Base-by-base conservation (phyloP, 495 filamentous ascomycete species). In the Amorphotheca resinae region DNA sequence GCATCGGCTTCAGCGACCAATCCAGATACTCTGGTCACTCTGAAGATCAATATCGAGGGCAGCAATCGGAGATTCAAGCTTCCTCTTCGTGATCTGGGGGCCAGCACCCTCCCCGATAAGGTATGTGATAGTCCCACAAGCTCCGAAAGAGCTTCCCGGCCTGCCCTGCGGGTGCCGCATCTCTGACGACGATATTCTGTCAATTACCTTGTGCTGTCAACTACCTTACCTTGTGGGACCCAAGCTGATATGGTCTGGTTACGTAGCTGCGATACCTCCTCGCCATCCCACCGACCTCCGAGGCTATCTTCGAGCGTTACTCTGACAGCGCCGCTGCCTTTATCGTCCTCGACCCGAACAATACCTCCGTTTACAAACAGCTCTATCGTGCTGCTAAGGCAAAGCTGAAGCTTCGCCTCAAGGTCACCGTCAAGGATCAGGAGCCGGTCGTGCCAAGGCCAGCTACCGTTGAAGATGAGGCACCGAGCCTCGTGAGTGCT, bases 371-470 rank as follows among this genome's bases (percentile, higher is more conserved):
- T 41, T 96, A 94, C 74, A 99, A 95, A 66, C 88, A 95, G 61
- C 79, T 99, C 30, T 87, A 87, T 59, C 84, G 91, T 50, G 91
- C 91, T 56, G 91, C 93, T 47, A 99, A 95, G 65, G 91, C 91
- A 14, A 99, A 99, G 73, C 77, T 87, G 43, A 99, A 95, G 79
- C 79, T 99, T 46, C 85, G 88, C 56, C 76, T 99, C 38, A 81
- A 79, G 50, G 85, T 81, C 36, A 87, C 75, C 14, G 52, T 54
- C 18, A 55, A 48, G 23, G 50, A 54, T 14, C 55, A 51, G 35
- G 50, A 56, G 37, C 44, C 51, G 2, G 48, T 50, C 30, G 41
- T 40, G 1, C 64, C 65, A n/a, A 64, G 60, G 54, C 63, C 63
- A 15, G 65, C 58, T 18, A 63, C 58, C 16, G 51, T 69, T 31